These are phyloP conservation scores for Boletus rufocinnamomeus DNA, from an alignment of 768 basidiomycete species.

Conservation along the genomic window DNA sequence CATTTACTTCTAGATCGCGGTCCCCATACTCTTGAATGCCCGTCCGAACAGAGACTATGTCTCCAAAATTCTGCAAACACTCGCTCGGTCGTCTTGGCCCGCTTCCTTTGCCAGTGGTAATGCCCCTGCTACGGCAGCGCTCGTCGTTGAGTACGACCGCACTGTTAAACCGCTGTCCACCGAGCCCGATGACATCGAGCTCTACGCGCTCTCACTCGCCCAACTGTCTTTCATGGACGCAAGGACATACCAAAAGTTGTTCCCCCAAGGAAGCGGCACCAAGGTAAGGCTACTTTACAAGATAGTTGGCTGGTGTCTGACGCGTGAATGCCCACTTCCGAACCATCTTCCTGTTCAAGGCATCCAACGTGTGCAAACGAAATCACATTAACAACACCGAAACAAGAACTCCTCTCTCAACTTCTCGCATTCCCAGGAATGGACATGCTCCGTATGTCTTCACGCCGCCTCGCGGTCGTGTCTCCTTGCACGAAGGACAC, in stretches of 20 bases:
- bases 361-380: slow-evolving; percentile 1
- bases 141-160: too few species aligned
- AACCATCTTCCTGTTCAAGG: not conserved
- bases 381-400: slow-evolving; percentile 53
- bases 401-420: slow-evolving; percentile 55
- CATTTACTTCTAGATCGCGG: slow-evolving; percentile 51
- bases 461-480: slow-evolving; percentile 10
- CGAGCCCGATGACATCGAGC: slow-evolving; percentile 67
- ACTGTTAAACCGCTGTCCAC: slow-evolving; percentile 63
- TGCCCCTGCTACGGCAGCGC: not conserved
- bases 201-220: slow-evolving; percentile 69
- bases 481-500: slow-evolving; percentile 14
- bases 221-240: slow-evolving; percentile 64
- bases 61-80: slow-evolving; percentile 73
- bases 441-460: slow-evolving; percentile 5
- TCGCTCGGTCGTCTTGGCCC: slow-evolving; percentile 43
- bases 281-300: slow-evolving; percentile 57
- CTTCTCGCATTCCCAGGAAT: slow-evolving; percentile 58
- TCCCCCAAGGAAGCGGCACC: slow-evolving; percentile 56
- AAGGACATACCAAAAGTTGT: slow-evolving; percentile 74
- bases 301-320: slow-evolving; percentile 66
- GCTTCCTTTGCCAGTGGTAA: slow-evolving; percentile 31
- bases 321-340: slow-evolving; percentile 50
- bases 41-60: slow-evolving; percentile 76
- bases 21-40: slow-evolving; percentile 70